Percentiles rank a stretch among this genome's conserved stretches.
phyloP scores from a whole-genome alignment of 345 rosid genomes.

The Salix dunnii region DNA sequence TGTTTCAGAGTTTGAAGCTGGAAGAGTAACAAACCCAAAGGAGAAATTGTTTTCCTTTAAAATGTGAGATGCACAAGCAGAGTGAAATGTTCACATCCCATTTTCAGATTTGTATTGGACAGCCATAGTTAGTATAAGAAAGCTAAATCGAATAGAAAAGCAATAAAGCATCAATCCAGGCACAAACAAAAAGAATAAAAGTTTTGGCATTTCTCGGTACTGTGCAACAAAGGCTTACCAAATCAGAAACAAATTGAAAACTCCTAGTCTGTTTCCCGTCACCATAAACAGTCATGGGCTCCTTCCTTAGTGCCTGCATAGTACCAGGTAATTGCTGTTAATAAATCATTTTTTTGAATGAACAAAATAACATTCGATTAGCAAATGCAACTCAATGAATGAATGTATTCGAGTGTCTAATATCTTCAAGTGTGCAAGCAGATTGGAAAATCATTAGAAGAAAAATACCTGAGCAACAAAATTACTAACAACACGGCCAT shows the following conservation, averaged over 20 bases:
- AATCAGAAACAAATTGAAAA: constrained; percentile 94
- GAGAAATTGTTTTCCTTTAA: not conserved
- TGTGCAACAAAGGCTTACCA: constrained; percentile 42
- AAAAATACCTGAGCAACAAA: constrained; percentile 94
- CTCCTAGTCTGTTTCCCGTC: constrained; percentile 99
- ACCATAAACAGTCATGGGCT: constrained; percentile 95
- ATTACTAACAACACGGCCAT: constrained; percentile 97
- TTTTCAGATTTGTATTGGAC: constrained; percentile 2
- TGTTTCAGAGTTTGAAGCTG: not conserved
- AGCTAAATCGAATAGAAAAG: not conserved
- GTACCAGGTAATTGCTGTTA: not conserved
- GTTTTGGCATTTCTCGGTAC: too few relatives aligned
- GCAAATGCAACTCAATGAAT: too few relatives aligned
- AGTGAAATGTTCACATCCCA: not conserved
- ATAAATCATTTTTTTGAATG: not conserved
- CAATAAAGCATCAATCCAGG: not conserved
- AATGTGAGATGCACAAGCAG: not conserved
- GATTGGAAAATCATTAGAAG: not conserved
- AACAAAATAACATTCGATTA: not conserved
- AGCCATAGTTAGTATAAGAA: not conserved
- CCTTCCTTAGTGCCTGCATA: constrained; percentile 91
- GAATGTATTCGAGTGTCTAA: too few relatives aligned
- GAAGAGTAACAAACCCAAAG: not conserved
- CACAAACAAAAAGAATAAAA: not conserved
- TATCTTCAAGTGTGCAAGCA: not conserved